Conservation (phyloP, 352 stramenopile genomes). For the Pythium aquatile region DNA sequence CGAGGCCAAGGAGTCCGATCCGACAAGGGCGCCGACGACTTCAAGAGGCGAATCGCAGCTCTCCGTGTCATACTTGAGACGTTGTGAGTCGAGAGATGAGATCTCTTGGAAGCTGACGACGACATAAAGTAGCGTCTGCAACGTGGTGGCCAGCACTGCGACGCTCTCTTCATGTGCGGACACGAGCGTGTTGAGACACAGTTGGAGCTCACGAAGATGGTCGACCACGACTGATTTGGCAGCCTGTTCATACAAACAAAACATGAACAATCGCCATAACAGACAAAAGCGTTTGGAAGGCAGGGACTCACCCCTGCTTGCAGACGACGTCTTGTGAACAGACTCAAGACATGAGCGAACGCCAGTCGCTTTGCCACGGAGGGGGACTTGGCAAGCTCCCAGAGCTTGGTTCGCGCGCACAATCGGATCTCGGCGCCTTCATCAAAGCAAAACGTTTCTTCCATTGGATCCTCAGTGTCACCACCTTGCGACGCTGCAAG, state of each 20-base stretch:
- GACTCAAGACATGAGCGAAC: slow-evolving; percentile 33
- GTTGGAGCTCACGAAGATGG: slow-evolving; percentile 37
- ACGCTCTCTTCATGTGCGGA: slow-evolving; percentile 31
- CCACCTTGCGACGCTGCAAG: not conserved
- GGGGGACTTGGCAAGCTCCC: slow-evolving; percentile 30
- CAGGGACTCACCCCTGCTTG: not conserved
- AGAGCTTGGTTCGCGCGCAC: slow-evolving; percentile 39
- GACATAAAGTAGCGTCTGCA: slow-evolving; percentile 34
- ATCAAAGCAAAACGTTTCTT: slow-evolving; percentile 53
- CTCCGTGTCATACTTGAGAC: slow-evolving; percentile 26
- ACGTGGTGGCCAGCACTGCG: slow-evolving; percentile 30
- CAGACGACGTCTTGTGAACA: slow-evolving; percentile 26
- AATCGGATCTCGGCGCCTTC: slow-evolving; percentile 38
- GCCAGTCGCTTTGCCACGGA: slow-evolving; percentile 24
- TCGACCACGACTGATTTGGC: not conserved
- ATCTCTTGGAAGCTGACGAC: slow-evolving; percentile 34
- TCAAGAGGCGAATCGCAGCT: slow-evolving; percentile 15
- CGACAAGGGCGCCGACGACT: slow-evolving; percentile 17
- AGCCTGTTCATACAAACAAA: not conserved
- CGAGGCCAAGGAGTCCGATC: slow-evolving; percentile 32
- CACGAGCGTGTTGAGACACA: slow-evolving; percentile 32
- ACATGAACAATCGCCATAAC: not conserved
- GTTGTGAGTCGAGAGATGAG: slow-evolving; percentile 36
- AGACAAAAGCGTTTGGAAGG: not conserved
- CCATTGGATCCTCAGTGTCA: slow-evolving; percentile 28